A percentile compares a stretch with the other conserved stretches of the same genome.
These are phyloP conservation scores for Eucalyptus marginata DNA, from an alignment of 345 rosid genomes.

Conservation along the genomic window DNA sequence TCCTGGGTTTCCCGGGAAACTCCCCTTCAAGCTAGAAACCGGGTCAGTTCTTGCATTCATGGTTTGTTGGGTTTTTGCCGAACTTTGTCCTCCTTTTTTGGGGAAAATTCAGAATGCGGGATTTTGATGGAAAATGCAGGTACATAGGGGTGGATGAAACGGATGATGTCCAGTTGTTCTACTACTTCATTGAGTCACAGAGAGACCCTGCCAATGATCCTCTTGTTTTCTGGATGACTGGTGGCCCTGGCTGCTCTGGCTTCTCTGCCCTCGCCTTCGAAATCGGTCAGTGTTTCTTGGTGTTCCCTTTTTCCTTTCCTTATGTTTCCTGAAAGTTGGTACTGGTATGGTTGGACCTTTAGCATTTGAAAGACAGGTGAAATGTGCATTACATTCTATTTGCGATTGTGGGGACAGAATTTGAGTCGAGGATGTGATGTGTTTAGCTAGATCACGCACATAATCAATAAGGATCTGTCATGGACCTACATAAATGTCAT, in stretches of 20 bases:
- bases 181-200: slow-evolving; percentile 27
- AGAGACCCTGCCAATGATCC: slow-evolving; percentile 18
- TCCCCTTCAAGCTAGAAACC: slow-evolving; percentile 9
- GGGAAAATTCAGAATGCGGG: neutral
- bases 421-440: neutral
- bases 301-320: neutral
- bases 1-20: slow-evolving; percentile 2
- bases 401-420: neutral
- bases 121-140: neutral
- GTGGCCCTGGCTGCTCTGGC: slow-evolving; percentile 33
- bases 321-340: neutral
- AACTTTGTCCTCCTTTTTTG: neutral
- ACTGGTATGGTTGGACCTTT: neutral
- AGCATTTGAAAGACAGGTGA: neutral
- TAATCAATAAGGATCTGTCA: neutral
- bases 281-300: slow-evolving; percentile 9
- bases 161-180: slow-evolving; percentile 22
- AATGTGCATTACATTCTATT: neutral
- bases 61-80: neutral
- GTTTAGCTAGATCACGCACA: neutral
- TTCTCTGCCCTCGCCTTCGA: slow-evolving; percentile 27
- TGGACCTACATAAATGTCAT: neutral
- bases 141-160: slow-evolving; percentile 15
- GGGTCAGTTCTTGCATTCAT: slow-evolving; percentile 4
- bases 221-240: slow-evolving; percentile 27